These are phyloP conservation scores for Scenedesmus sp. DNA, from an alignment of 163 green algal genomes.

Conservation along the genomic window DNA sequence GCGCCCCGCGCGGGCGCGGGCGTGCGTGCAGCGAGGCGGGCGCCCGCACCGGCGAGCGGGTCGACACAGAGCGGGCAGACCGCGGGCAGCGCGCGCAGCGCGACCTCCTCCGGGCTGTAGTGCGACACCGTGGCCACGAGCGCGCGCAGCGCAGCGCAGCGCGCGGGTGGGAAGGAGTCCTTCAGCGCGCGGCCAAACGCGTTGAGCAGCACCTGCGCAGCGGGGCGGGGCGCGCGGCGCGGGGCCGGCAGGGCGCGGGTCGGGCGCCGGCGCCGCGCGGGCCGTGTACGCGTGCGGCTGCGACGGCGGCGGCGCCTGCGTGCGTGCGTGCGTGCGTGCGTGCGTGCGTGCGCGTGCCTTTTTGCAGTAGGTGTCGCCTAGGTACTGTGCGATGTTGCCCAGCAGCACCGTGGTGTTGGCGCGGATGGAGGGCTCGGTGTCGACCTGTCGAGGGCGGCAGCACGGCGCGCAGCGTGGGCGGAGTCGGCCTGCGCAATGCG, in stretches of 20 bases:
- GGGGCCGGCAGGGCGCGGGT: no score
- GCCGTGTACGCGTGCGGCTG: no score
- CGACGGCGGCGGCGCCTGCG: background rate
- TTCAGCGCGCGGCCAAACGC: constrained; percentile 94
- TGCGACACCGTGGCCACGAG: constrained; percentile 85
- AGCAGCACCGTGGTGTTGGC: constrained; percentile 99
- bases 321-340: constrained; percentile 31
- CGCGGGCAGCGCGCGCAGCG: constrained; percentile 84
- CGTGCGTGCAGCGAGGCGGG: background rate
- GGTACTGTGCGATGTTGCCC: constrained; percentile 89
- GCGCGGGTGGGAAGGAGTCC: constrained; percentile 89
- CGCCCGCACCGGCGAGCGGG: constrained; percentile 77
- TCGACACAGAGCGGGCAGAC: constrained; percentile 88
- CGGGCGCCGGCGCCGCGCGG: no score
- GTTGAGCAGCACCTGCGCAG: constrained; percentile 90
- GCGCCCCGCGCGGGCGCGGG: background rate
- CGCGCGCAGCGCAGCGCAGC: constrained; percentile 82
- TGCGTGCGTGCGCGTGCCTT: constrained; percentile 26
- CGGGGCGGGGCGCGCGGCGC: no score
- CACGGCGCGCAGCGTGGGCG: no score
- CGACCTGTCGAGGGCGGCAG: constrained; percentile 72
- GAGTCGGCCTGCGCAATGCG: no score
- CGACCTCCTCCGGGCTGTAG: constrained; percentile 84
- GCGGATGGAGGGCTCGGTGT: constrained; percentile 95
- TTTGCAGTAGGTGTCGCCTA: constrained; percentile 79